Percentiles rank a stretch among this genome's conserved stretches.
Evolutionary conservation across 305 asterid genomes (phyloP).

Genomic region (Solanum hybrid): DNA sequence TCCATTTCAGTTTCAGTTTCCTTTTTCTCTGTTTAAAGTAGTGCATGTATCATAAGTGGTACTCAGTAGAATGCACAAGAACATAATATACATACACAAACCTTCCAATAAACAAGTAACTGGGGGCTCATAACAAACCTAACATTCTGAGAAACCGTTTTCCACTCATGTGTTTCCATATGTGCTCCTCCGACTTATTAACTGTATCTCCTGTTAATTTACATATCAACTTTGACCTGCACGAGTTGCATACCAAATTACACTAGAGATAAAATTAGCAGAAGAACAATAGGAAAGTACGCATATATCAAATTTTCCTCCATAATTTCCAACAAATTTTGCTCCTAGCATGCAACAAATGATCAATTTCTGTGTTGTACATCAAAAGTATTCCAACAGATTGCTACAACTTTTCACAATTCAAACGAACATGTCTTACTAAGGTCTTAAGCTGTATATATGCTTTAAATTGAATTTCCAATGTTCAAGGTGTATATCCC

Average conservation of each 20-base stretch:
- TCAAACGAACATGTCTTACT: neutral
- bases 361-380: neutral
- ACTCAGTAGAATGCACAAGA: constrained; percentile 7
- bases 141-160: constrained; percentile 73
- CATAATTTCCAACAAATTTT: neutral
- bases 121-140: constrained; percentile 40
- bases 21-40: constrained; percentile 46
- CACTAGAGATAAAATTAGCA: neutral
- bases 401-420: neutral
- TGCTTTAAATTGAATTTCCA: neutral
- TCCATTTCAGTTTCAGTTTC: constrained; percentile 39
- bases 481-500: neutral
- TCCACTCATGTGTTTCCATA: constrained; percentile 95
- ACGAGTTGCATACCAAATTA: constrained; percentile 3
- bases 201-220: constrained; percentile 61
- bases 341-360: neutral
- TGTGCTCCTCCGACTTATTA: constrained; percentile 84
- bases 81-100: neutral
- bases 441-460: neutral
- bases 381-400: neutral
- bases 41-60: neutral
- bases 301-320: neutral
- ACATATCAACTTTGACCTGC: constrained; percentile 70
- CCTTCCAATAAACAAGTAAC: neutral
- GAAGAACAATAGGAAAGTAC: neutral